phyloP scores from a whole-genome alignment of 148 eudicot genomes.

The Heliosperma pusillum region DNA sequence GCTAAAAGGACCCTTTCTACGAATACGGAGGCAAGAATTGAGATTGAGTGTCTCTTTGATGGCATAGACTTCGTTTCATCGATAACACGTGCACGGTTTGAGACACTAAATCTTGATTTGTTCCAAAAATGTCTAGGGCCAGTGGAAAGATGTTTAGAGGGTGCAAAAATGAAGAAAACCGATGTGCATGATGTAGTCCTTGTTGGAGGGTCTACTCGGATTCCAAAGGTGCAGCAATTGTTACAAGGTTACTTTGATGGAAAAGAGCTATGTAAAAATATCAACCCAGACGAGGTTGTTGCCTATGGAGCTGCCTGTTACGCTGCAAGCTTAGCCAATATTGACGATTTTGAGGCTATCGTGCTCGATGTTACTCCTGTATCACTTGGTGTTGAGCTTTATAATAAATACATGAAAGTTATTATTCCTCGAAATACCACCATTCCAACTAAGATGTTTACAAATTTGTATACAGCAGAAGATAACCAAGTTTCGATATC shows the following conservation, averaged over 20 bases:
- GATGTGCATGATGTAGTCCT: too few relatives aligned
- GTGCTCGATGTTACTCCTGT: background rate
- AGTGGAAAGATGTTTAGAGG: slow-evolving; percentile 12
- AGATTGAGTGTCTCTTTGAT: slow-evolving; percentile 10
- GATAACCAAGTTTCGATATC: background rate
- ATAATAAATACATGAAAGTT: background rate
- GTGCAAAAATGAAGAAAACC: background rate
- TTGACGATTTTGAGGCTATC: background rate
- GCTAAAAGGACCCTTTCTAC: slow-evolving; percentile 9
- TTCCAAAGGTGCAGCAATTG: too few relatives aligned
- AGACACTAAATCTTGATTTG: slow-evolving; percentile 16
- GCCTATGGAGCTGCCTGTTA: too few relatives aligned
- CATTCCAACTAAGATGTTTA: background rate
- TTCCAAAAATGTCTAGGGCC: slow-evolving; percentile 1
- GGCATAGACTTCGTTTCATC: slow-evolving; percentile 7
- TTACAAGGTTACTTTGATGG: too few relatives aligned
- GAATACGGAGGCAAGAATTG: background rate
- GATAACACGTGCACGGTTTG: slow-evolving; percentile 4
- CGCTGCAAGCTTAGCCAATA: too few relatives aligned
- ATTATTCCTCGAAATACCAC: background rate
- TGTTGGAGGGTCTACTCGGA: slow-evolving; percentile 29
- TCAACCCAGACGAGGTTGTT: too few relatives aligned
- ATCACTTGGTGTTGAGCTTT: background rate
- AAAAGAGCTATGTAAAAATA: too few relatives aligned
- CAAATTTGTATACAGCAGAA: background rate